These are phyloP conservation scores for Coccinonectria pachysandricola DNA, from an alignment of 2,329 filamentous ascomycete genomes.

Conservation along the genomic window DNA sequence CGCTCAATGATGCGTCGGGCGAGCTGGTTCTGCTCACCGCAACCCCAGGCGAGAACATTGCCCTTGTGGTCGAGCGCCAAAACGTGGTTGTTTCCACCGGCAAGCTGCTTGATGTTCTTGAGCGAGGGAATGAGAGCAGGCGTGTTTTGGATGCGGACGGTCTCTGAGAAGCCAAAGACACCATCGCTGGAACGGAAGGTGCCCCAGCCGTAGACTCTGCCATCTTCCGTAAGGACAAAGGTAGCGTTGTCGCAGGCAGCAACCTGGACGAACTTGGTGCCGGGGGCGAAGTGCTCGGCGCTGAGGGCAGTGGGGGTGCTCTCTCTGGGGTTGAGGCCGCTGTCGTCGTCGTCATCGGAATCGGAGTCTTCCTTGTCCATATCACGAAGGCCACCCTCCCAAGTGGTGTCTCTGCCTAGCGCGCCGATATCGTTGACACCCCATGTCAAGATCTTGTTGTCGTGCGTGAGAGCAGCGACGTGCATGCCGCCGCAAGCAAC, in stretches of 20 bases:
- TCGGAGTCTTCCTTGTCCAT: conserved; percentile 45
- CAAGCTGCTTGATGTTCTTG: conserved; percentile 54
- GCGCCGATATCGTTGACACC: conserved; percentile 81
- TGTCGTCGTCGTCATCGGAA: conserved; percentile 48
- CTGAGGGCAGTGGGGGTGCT: conserved; percentile 54
- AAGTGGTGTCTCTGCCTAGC: conserved; percentile 62
- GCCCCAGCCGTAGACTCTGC: conserved; percentile 73
- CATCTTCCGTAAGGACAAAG: conserved; percentile 66
- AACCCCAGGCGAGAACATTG: conserved; percentile 61
- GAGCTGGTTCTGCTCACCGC: conserved; percentile 56
- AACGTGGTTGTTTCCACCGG: conserved; percentile 60
- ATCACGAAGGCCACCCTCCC: conserved; percentile 53
- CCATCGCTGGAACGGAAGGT: conserved; percentile 61
- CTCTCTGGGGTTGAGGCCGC: conserved; percentile 61
- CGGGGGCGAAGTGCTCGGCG: conserved; percentile 47
- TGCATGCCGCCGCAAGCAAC: conserved; percentile 78
- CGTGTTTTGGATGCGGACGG: conserved; percentile 37
- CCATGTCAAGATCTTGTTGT: conserved; percentile 78
- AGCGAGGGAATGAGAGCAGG: conserved; percentile 50
- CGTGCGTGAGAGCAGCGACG: conserved; percentile 61
- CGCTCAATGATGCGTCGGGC: conserved; percentile 50
- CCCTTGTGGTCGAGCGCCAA: conserved; percentile 57
- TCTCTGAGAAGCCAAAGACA: conserved; percentile 52
- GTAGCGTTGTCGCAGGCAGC: conserved; percentile 65
- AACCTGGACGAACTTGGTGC: conserved; percentile 52